Evolutionary conservation across 768 basidiomycete species (phyloP), one percentile per base, ranked within the genome.

Genomic region (Boletus rubroflammeus): DNA sequence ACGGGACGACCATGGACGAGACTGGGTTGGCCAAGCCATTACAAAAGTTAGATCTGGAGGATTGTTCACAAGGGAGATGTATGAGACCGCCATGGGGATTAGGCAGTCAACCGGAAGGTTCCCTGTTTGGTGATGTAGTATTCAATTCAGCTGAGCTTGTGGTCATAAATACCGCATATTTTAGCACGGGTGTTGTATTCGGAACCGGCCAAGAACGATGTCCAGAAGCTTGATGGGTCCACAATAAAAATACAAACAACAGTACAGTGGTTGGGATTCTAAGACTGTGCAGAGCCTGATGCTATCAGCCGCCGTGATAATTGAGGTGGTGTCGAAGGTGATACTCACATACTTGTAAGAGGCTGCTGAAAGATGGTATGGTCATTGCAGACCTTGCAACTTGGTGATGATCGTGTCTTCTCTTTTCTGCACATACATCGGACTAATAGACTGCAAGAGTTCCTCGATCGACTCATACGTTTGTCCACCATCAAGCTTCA

Each of bases 391-490:
- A 51, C 67, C 72, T 58, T 78, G 74, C 47, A 89, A 65, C 57
- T 77, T 82, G 39, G 73, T 59, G 34, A 82, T 66, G 49, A 85
- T 70, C 26, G 67, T 57, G 19, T 80, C 79, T 56, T 79, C 77
- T 53, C 73, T 72, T 58, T 71, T 78, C 56, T 68, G 68, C 43
- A 66, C 67, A 61, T 84, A 88, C 59, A 76, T 66, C n/a, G 76
- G 74, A 65, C 87, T 89, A 49, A 75, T 63, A 15, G 76, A 72
- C 47, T 75, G 73, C 32, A 90, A 73, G 26, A 88, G 73, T 29
- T 73, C 75, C 46, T 88, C 87, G 19, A 88, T 62, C 19, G 78
- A 79, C 67, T 90, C 87, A 53, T 79, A 82, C 9, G 68, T 67
- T 53, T 59, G 56, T 42, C 68, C 65, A 31, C 28, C 62, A 38